Evolutionary conservation across 1,139 yeast genomes (phyloP).

Genomic region (Sugiyamaella sp.): DNA sequence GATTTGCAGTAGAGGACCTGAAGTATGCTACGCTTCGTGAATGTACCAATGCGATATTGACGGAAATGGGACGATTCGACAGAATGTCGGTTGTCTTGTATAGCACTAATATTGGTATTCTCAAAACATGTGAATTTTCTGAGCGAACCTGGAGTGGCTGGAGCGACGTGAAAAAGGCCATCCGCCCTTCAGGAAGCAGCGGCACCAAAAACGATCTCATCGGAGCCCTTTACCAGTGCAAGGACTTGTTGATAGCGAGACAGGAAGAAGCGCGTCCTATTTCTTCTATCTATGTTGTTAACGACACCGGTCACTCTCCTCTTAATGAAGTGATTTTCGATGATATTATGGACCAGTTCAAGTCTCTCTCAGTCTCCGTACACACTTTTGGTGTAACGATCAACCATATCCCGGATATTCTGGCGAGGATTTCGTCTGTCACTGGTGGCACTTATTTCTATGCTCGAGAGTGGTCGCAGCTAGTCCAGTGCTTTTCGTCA

Average conservation of each 20-base stretch:
- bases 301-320: constrained; percentile 20
- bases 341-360: constrained; percentile 3
- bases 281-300: constrained; percentile 23
- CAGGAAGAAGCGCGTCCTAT: constrained; percentile 22
- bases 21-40: constrained; percentile 28
- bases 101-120: constrained; percentile 20
- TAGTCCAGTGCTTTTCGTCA: constrained; percentile 20
- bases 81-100: constrained; percentile 31
- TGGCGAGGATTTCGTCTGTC: constrained; percentile 18
- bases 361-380: constrained; percentile 16
- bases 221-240: constrained; percentile 20
- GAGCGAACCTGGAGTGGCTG: constrained; percentile 25
- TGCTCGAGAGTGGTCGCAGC: constrained; percentile 25
- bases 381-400: constrained; percentile 27
- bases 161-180: constrained; percentile 20
- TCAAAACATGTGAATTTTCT: not conserved
- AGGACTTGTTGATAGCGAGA: constrained; percentile 1
- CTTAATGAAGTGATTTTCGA: not conserved
- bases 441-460: constrained; percentile 27
- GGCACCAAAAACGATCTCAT: constrained; percentile 24
- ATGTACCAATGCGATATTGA: constrained; percentile 22
- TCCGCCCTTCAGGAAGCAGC: constrained; percentile 24
- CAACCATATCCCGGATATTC: constrained; percentile 25
- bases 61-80: constrained; percentile 30
- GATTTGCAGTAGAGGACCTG: constrained; percentile 27